A percentile compares a stretch with the other conserved stretches of the same genome.
These are phyloP conservation scores for Coemansia sp. DNA, from an alignment of 192 early-diverging fungal genomes.

Conservation along the genomic window DNA sequence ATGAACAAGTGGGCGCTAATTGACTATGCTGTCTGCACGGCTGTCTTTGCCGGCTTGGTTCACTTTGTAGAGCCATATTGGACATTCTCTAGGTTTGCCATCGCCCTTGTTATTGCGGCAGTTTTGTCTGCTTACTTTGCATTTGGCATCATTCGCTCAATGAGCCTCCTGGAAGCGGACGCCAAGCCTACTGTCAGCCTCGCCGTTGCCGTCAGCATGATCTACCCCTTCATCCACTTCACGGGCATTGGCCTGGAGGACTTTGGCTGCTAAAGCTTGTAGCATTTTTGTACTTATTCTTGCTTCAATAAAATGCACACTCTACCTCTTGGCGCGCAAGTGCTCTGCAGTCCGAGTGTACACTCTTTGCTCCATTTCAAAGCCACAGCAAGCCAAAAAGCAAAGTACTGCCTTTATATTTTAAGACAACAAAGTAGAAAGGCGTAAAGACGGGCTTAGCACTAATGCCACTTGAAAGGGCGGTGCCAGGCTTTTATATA, in stretches of 20 bases:
- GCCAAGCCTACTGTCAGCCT: constrained; percentile 2
- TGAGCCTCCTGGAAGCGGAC: background rate
- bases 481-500: background rate
- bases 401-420: too few relatives aligned
- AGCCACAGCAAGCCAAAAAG: too few relatives aligned
- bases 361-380: too few relatives aligned
- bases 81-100: background rate
- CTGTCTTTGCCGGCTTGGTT: background rate
- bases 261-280: background rate
- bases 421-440: background rate
- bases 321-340: too few relatives aligned
- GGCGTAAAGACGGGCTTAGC: background rate
- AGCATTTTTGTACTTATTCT: background rate
- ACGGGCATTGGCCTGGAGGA: background rate
- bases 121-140: background rate
- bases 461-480: background rate
- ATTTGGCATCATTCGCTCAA: background rate
- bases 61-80: background rate
- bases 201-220: background rate
- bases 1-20: background rate
- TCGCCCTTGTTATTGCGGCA: background rate
- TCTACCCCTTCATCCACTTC: background rate
- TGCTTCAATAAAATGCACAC: background rate
- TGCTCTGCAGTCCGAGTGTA: too few relatives aligned
- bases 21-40: background rate